Evolutionary conservation across 805 yeast species (phyloP), one percentile per base, ranked within the genome.

Genomic region (Hanseniaspora valbyensis): DNA sequence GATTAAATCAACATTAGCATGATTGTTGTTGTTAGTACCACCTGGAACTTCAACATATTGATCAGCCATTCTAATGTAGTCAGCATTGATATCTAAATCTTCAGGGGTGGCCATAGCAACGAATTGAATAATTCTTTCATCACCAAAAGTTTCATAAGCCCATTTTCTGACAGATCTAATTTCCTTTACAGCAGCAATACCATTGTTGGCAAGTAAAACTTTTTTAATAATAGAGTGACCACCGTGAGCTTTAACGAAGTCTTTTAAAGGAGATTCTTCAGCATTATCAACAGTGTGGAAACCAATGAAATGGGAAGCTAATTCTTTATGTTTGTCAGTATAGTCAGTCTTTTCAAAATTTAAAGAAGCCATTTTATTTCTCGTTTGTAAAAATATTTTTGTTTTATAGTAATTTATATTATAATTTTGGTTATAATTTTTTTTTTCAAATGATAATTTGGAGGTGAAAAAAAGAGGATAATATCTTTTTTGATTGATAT

Each of bases 91-190:
- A 59, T 77, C 88, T 58, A 92, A 71, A 72, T 92, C 99, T 67
- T 92, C 99, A n/a, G 98, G 98, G 19, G 99, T 92, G 53, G 98
- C 97, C 99, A 92, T 92, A 38, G 85, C 97, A 32, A 90, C 92
- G 64, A 92, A 94, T 59, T 85, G 86, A 57, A 92, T 84, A 52
- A 95, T 87, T 63, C 84, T 77, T 67, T 92, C 97, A 63, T 94
- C 81, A 55, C 95, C 95, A 70, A 92, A 92, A n/a, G 96, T 88
- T 67, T 92, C 97, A 68, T 92, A 92, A 24, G 98, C 89, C 99
- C 99, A 92, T 74, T 90, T 92, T 69, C 98, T 80, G 40, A 92
- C 89, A 9, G 95, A 86, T 61, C 99, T 77, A 66, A 92, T 94
- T 71, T 92, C 97, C 67, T 92, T 92, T 53, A 92, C 99, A 43